Evolutionary conservation across 371 early-diverging fungal species (phyloP).

Genomic region (Furculomyces boomerangus): DNA sequence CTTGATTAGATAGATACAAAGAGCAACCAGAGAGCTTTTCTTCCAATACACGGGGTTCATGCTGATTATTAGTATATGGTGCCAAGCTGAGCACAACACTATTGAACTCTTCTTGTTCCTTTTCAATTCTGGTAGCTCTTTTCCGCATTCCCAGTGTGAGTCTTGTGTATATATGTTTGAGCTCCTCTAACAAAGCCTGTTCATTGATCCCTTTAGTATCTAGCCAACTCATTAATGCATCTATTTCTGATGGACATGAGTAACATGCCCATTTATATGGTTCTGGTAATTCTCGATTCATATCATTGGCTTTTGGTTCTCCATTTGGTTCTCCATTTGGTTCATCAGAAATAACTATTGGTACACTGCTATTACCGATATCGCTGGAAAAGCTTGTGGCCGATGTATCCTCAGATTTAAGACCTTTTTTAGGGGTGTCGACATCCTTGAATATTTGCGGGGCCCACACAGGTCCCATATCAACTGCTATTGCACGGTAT

Average conservation of each 20-base stretch:
- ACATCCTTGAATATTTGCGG: constrained; percentile 14
- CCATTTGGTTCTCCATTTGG: constrained; percentile 17
- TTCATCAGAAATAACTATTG: no score
- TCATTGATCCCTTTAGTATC: constrained; percentile 61
- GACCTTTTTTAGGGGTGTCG: constrained; percentile 19
- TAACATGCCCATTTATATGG: constrained; percentile 45
- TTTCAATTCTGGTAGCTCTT: background rate
- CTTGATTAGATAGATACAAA: background rate
- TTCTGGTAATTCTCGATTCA: constrained; percentile 10
- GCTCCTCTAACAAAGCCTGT: constrained; percentile 28
- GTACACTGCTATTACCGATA: no score
- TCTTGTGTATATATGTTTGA: constrained; percentile 13
- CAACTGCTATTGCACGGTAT: constrained; percentile 8
- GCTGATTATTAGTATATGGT: background rate
- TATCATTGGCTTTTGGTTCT: constrained; percentile 13
- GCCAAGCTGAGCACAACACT: background rate
- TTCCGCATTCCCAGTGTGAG: background rate
- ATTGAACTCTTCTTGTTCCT: background rate
- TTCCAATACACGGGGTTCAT: background rate
- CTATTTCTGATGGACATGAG: constrained; percentile 38
- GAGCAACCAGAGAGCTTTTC: background rate
- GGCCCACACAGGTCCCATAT: constrained; percentile 18
- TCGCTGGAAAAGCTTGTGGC: no score
- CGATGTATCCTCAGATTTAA: no score
- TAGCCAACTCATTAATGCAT: constrained; percentile 46